Percentiles rank a stretch among this genome's conserved stretches.
These are phyloP conservation scores for Rosa persica DNA, from an alignment of 306 rosid genomes.

Conservation along the genomic window DNA sequence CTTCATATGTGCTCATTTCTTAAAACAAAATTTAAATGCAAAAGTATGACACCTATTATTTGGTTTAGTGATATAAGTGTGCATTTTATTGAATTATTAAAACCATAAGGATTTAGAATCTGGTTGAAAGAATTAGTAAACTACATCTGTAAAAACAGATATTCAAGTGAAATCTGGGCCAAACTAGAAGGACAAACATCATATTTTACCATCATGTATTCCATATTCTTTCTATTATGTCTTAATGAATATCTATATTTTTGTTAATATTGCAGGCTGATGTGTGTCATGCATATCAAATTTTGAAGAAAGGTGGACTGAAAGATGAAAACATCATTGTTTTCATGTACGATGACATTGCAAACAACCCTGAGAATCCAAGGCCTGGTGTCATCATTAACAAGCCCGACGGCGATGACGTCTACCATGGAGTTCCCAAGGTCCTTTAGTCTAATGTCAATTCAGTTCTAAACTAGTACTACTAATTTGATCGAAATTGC, in stretches of 20 bases:
- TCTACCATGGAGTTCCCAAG: constrained; percentile 46
- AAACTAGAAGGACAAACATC: too few species aligned
- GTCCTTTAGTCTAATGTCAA: background rate
- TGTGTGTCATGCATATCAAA: constrained; percentile 51
- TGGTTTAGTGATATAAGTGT: too few species aligned
- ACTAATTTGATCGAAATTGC: background rate
- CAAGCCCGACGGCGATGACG: constrained; percentile 31
- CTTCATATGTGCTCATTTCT: too few species aligned
- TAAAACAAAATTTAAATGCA: too few species aligned
- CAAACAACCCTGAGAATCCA: constrained; percentile 30
- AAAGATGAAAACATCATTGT: constrained; percentile 43
- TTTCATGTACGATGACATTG: too few species aligned
- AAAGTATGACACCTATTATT: too few species aligned
- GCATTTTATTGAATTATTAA: too few species aligned
- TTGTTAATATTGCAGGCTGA: constrained; percentile 25
- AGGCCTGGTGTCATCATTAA: constrained; percentile 46
- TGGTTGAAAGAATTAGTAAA: background rate
- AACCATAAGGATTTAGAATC: too few species aligned
- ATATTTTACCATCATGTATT: too few species aligned
- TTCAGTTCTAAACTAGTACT: background rate
- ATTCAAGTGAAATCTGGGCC: too few species aligned
- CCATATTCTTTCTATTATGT: background rate
- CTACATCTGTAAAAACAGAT: background rate
- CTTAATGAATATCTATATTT: background rate
- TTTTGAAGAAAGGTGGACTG: constrained; percentile 43